Evolutionary conservation across 176 grass and related monocot genomes (phyloP).

Genomic region (Bonia amplexicaulis): DNA sequence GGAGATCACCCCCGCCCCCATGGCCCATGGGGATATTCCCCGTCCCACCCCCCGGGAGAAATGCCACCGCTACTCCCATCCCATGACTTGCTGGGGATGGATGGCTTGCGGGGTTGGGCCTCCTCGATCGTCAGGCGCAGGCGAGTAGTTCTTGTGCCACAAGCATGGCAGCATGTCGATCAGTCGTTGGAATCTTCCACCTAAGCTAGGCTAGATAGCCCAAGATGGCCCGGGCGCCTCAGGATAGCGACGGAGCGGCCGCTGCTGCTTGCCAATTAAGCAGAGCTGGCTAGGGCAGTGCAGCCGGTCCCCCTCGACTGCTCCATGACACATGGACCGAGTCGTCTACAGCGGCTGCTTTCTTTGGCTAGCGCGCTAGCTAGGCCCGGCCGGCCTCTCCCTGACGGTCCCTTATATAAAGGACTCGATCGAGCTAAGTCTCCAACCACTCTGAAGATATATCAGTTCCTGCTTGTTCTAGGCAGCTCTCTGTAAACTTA

Average conservation of each 20-base stretch:
- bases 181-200: constrained; percentile 35
- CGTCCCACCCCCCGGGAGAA: too few relatives aligned
- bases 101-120: constrained; percentile 17
- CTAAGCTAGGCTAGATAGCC: neutral
- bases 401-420: constrained; percentile 2
- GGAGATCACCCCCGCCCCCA: too few relatives aligned
- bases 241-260: constrained; percentile 8
- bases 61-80: too few relatives aligned
- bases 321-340: constrained; percentile 10
- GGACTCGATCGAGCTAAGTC: neutral
- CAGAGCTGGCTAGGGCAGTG: neutral
- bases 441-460: neutral
- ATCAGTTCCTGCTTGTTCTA: neutral
- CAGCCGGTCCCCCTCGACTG: neutral
- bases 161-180: constrained; percentile 24
- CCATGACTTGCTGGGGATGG: constrained; percentile 10
- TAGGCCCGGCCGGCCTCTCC: neutral
- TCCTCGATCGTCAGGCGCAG: neutral
- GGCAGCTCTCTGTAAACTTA: neutral
- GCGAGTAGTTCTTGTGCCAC: constrained; percentile 14
- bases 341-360: neutral
- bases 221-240: neutral
- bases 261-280: neutral
- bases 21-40: too few relatives aligned
- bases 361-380: neutral